Conservation (phyloP, 352 stramenopile genomes). For the Globisporangium heterothallicum region DNA sequence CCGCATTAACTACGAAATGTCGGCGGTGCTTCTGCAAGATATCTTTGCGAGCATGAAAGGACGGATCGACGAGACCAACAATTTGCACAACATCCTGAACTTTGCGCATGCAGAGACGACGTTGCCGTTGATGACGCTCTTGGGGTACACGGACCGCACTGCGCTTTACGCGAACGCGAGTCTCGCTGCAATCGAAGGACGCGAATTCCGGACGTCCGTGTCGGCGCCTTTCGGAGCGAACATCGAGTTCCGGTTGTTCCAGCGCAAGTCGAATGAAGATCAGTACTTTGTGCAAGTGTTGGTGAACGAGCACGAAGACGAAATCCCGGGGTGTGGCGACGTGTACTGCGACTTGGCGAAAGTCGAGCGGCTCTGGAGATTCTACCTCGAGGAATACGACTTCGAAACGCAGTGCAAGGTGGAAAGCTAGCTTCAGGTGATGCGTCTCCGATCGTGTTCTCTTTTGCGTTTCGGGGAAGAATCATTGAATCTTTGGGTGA, state of each 20-base stretch:
- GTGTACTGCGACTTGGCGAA: slow-evolving; percentile 20
- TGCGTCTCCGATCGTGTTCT: neutral
- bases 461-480: too few relatives aligned
- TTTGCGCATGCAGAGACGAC: slow-evolving; percentile 78
- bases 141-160: slow-evolving; percentile 40
- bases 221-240: slow-evolving; percentile 68
- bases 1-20: slow-evolving; percentile 75
- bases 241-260: slow-evolving; percentile 65
- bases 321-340: slow-evolving; percentile 15
- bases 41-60: slow-evolving; percentile 44
- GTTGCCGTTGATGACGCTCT: slow-evolving; percentile 58
- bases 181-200: slow-evolving; percentile 28
- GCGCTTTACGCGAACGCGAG: slow-evolving; percentile 30
- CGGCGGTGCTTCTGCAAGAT: slow-evolving; percentile 51
- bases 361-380: slow-evolving; percentile 16
- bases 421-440: neutral
- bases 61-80: slow-evolving; percentile 27
- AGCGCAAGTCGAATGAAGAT: slow-evolving; percentile 26
- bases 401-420: slow-evolving; percentile 6
- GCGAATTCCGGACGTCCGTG: slow-evolving; percentile 50
- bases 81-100: slow-evolving; percentile 37
- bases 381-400: slow-evolving; percentile 16
- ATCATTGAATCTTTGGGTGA: too few relatives aligned
- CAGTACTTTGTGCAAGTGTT: slow-evolving; percentile 46
- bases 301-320: slow-evolving; percentile 30